A percentile compares a stretch with the other conserved stretches of the same genome.
Evolutionary conservation across 2,329 filamentous ascomycete genomes (phyloP).

Genomic region (Pyrenochaeta sp.): DNA sequence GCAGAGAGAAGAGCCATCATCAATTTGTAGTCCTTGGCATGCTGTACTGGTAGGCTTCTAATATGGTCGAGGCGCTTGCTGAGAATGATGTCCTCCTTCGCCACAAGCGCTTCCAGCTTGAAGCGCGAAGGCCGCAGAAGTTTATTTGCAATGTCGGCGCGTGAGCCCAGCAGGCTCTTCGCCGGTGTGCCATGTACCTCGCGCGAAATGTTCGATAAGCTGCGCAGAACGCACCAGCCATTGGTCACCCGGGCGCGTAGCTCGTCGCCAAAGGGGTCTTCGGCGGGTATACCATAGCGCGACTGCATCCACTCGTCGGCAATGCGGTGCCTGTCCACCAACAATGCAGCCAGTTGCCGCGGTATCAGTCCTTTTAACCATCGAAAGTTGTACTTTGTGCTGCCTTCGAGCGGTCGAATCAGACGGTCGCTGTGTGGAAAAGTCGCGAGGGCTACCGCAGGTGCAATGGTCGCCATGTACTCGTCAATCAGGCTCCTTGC

Average conservation of each 20-base stretch:
- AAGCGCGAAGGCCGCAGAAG: conserved; percentile 23
- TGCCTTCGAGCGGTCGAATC: conserved; percentile 12
- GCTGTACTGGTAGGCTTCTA: conserved; percentile 17
- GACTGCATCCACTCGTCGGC: conserved; percentile 23
- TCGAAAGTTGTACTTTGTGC: conserved; percentile 16
- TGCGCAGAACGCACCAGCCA: conserved; percentile 38
- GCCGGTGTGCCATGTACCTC: conserved; percentile 20
- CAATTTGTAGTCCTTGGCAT: conserved; percentile 39
- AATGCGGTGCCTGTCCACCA: conserved; percentile 40
- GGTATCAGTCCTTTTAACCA: conserved; percentile 41
- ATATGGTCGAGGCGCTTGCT: conserved; percentile 32
- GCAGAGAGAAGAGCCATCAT: conserved; percentile 42
- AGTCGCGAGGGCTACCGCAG: conserved; percentile 35
- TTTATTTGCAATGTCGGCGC: too few relatives aligned
- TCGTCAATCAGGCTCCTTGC: conserved; percentile 32
- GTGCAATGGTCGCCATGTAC: conserved; percentile 39
- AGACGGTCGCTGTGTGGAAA: conserved; percentile 32
- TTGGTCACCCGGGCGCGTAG: conserved; percentile 37
- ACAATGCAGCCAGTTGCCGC: conserved; percentile 37
- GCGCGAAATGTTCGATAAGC: conserved; percentile 35
- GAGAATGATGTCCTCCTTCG: conserved; percentile 30
- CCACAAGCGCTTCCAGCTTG: conserved; percentile 22
- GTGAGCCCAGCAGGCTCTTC: conserved; percentile 12
- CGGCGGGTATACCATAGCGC: conserved; percentile 39
- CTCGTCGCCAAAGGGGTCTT: conserved; percentile 39